Evolutionary conservation across 768 basidiomycete species (phyloP).

Genomic region (Tulasnella sp.): DNA sequence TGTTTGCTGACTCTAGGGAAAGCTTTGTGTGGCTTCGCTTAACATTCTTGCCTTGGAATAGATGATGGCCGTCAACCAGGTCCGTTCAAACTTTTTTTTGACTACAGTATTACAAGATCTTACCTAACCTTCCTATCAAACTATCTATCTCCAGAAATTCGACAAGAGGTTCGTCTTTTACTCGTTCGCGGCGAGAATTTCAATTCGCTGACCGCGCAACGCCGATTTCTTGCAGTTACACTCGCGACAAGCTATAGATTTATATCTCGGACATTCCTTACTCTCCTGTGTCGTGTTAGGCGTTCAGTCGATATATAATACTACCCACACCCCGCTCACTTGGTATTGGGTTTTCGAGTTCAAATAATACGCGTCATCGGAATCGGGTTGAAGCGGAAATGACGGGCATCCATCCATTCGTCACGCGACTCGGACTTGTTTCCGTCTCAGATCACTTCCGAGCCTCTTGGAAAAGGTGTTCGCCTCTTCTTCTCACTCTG

Average conservation of each 20-base stretch:
- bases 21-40: neutral
- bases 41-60: neutral
- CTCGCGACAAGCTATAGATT: conserved; percentile 56
- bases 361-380: neutral
- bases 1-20: neutral
- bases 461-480: neutral
- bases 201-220: conserved; percentile 9
- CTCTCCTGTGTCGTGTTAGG: neutral
- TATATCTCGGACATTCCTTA: neutral
- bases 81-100: neutral
- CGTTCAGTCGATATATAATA: neutral
- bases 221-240: conserved; percentile 45
- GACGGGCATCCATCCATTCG: neutral
- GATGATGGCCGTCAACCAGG: conserved; percentile 10
- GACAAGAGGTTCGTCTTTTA: conserved; percentile 47
- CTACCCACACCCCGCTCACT: neutral
- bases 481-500: neutral
- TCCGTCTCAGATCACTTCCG: neutral
- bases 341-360: neutral
- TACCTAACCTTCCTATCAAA: neutral
- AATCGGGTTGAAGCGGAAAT: neutral
- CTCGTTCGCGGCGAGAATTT: conserved; percentile 3
- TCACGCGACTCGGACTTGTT: neutral
- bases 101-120: neutral
- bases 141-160: conserved; percentile 28